Conservation (phyloP, 352 stramenopile species). For the Phytopythium litorale region DNA sequence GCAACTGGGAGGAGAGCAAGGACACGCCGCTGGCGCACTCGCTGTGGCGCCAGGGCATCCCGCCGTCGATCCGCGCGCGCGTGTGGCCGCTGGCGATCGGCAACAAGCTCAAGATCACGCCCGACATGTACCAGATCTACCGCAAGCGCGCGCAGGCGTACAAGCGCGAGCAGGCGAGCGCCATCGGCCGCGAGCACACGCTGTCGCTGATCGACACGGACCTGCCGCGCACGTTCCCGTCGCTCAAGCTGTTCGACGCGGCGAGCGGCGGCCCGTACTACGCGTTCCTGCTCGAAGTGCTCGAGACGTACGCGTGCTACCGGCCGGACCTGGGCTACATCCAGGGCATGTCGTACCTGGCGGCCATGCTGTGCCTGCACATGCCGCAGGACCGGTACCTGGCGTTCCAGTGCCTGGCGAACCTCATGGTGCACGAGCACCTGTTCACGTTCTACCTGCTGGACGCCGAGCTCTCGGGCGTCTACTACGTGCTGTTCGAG, state of each 20-base stretch:
- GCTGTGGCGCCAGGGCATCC: constrained; percentile 80
- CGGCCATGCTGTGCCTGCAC: constrained; percentile 80
- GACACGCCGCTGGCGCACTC: constrained; percentile 70
- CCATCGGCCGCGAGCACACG: constrained; percentile 70
- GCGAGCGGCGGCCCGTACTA: constrained; percentile 61
- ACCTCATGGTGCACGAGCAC: constrained; percentile 87
- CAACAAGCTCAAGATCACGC: constrained; percentile 83
- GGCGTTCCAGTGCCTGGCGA: constrained; percentile 83
- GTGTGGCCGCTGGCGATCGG: constrained; percentile 86
- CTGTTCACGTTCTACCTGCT: constrained; percentile 88
- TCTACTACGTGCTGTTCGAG: constrained; percentile 85
- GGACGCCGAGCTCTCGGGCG: constrained; percentile 66
- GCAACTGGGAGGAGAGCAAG: constrained; percentile 74
- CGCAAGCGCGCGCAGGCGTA: constrained; percentile 50
- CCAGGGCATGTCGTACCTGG: constrained; percentile 89
- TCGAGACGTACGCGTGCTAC: constrained; percentile 86
- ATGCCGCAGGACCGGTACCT: constrained; percentile 80
- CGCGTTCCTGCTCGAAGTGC: constrained; percentile 68
- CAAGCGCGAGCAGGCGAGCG: constrained; percentile 45
- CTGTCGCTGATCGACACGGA: constrained; percentile 84
- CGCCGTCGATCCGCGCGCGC: constrained; percentile 69
- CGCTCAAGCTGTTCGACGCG: constrained; percentile 71
- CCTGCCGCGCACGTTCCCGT: constrained; percentile 82
- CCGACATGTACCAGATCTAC: constrained; percentile 86
- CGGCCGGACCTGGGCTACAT: constrained; percentile 87